phyloP scores from a whole-genome alignment of 495 filamentous ascomycete genomes.

The Pseudomonodictys pantanalensis region DNA sequence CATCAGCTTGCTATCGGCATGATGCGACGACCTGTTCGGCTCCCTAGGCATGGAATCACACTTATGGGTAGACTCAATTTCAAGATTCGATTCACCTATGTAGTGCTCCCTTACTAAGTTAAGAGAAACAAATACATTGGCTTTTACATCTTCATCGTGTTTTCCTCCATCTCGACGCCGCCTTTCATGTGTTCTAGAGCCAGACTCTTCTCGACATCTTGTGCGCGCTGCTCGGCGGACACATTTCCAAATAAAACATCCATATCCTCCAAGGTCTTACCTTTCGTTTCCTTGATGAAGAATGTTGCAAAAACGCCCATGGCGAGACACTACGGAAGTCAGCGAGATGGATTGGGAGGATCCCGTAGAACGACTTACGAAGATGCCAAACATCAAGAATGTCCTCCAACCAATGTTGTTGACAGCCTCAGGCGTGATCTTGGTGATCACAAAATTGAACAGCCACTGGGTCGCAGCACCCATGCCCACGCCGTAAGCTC shows the following conservation, averaged over 20 bases:
- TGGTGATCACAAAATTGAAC: slow-evolving; percentile 56
- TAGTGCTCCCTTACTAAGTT: too few relatives aligned
- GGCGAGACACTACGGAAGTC: slow-evolving; percentile 57
- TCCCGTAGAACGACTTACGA: slow-evolving; percentile 54
- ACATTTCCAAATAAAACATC: slow-evolving; percentile 38
- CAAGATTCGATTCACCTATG: too few relatives aligned
- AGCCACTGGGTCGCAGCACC: slow-evolving; percentile 54
- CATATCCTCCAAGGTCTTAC: slow-evolving; percentile 40
- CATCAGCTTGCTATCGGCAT: too few relatives aligned
- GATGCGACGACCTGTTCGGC: too few relatives aligned
- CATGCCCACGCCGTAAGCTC: slow-evolving; percentile 45
- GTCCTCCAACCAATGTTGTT: slow-evolving; percentile 34
- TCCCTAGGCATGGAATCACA: too few relatives aligned
- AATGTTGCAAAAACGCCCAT: slow-evolving; percentile 53
- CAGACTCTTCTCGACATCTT: too few relatives aligned
- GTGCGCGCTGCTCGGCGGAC: too few relatives aligned
- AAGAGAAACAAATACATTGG: too few relatives aligned
- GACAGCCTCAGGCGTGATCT: slow-evolving; percentile 15
- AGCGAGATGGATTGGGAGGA: slow-evolving; percentile 57
- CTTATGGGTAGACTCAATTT: too few relatives aligned
- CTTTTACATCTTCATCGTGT: too few relatives aligned
- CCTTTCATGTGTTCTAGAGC: too few relatives aligned
- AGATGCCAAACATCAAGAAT: slow-evolving; percentile 55
- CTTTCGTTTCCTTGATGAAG: slow-evolving; percentile 53
- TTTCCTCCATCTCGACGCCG: too few relatives aligned